Percentiles rank a stretch among this genome's conserved stretches.
These are phyloP conservation scores for Acacia confusa DNA, from an alignment of 306 rosid species.

Conservation along the genomic window DNA sequence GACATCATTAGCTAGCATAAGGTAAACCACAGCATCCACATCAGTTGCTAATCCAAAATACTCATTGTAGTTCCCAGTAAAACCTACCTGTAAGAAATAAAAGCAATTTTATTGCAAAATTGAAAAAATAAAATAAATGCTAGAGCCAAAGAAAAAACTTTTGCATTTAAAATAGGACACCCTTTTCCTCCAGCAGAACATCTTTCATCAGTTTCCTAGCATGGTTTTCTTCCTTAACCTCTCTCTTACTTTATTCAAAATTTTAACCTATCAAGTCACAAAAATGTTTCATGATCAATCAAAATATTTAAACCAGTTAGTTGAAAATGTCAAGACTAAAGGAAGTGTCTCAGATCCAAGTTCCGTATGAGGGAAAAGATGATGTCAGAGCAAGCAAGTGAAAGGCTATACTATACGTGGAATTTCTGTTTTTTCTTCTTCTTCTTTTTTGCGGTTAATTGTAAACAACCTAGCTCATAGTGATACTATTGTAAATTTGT, in stretches of 20 bases:
- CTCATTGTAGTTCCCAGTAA: constrained; percentile 91
- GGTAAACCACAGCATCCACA: constrained; percentile 87
- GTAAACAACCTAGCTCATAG: too few relatives aligned
- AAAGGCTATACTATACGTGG: not conserved
- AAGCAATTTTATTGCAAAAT: not conserved
- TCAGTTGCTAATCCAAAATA: constrained; percentile 88
- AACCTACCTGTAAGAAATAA: constrained; percentile 58
- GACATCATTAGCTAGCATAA: constrained; percentile 97
- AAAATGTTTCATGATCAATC: not conserved
- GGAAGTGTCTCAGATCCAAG: not conserved
- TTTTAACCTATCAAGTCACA: not conserved
- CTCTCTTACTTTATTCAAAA: not conserved
- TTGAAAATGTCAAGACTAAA: not conserved
- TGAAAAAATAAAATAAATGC: not conserved
- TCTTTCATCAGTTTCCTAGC: not conserved
- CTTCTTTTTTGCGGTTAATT: too few relatives aligned
- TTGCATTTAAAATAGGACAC: constrained; percentile 1
- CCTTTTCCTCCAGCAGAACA: not conserved
- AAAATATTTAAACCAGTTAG: not conserved
- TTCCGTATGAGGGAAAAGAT: not conserved
- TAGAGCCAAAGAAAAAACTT: not conserved
- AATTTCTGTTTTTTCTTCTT: too few relatives aligned
- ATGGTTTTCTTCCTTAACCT: not conserved
- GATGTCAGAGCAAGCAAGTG: not conserved
- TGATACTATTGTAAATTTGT: too few relatives aligned